phyloP scores from a whole-genome alignment of 208 protist genomes.

The Cochliopodium minus region DNA sequence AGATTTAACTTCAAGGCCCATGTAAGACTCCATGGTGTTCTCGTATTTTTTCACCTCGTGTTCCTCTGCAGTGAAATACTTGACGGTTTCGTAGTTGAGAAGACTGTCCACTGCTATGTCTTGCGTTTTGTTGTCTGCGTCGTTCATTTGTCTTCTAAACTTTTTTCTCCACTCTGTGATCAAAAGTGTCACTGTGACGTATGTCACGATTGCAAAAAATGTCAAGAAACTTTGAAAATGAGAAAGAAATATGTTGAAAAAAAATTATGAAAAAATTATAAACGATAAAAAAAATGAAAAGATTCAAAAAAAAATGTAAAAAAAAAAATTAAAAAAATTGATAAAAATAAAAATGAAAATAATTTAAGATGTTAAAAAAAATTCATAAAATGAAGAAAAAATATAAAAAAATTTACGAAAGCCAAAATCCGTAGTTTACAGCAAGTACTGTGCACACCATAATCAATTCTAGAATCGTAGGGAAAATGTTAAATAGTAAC shows the following conservation, averaged over 20 bases:
- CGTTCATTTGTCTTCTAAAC: not conserved
- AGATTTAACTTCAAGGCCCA: not conserved
- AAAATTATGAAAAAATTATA: too few species aligned
- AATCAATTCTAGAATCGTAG: not conserved
- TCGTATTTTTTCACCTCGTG: not conserved
- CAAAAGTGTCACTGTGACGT: not conserved
- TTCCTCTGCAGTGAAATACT: not conserved
- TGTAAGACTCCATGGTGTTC: not conserved
- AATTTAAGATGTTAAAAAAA: too few species aligned
- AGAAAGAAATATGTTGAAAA: too few species aligned
- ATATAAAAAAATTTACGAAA: too few species aligned
- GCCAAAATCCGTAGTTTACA: not conserved
- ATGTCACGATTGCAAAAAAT: not conserved
- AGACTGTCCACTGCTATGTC: slow-evolving; percentile 1
- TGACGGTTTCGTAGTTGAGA: not conserved
- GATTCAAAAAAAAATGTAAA: too few species aligned
- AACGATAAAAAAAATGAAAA: too few species aligned
- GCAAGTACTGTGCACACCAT: not conserved
- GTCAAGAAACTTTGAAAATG: too few species aligned
- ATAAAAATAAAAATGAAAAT: too few species aligned
- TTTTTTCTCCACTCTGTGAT: slow-evolving; percentile 8
- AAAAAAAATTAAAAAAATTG: too few species aligned
- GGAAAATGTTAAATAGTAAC: not conserved
- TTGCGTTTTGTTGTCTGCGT: not conserved
- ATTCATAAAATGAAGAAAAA: too few species aligned